A percentile compares a stretch with the other conserved stretches of the same genome.
phyloP scores from a whole-genome alignment of 208 protist genomes.

The Leishmania martiniquensis region DNA sequence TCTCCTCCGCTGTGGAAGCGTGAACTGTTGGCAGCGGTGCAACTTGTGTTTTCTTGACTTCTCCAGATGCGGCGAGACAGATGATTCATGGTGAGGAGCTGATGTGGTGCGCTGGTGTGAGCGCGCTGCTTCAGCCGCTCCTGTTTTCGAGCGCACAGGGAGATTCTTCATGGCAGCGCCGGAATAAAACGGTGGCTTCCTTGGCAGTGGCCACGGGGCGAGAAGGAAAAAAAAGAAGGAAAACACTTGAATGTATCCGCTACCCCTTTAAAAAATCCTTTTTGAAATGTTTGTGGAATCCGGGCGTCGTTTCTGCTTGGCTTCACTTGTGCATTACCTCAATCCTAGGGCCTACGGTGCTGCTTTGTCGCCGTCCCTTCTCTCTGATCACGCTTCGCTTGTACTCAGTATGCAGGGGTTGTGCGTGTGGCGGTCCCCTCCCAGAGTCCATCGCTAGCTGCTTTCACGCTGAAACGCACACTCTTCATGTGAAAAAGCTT shows the following conservation, averaged over 20 bases:
- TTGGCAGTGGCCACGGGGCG: background rate
- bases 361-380: background rate
- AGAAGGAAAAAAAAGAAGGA: background rate
- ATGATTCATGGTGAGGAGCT: background rate
- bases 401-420: background rate
- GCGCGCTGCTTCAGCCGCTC: background rate
- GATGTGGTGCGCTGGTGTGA: background rate
- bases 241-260: no score
- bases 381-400: background rate
- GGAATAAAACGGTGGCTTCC: background rate
- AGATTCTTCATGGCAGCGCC: background rate
- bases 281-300: background rate
- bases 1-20: conserved; percentile 22
- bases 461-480: background rate
- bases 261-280: no score
- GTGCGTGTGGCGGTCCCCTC: background rate
- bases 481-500: background rate
- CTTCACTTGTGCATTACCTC: background rate
- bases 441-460: background rate
- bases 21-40: conserved; percentile 20
- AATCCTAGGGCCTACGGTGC: background rate
- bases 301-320: background rate
- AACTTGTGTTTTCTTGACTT: conserved; percentile 16
- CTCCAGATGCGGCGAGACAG: background rate
- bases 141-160: background rate